Percentiles rank a stretch among this genome's conserved stretches.
These are phyloP conservation scores for Protomyces gravidus DNA, from an alignment of 1,139 yeast species.

Conservation along the genomic window DNA sequence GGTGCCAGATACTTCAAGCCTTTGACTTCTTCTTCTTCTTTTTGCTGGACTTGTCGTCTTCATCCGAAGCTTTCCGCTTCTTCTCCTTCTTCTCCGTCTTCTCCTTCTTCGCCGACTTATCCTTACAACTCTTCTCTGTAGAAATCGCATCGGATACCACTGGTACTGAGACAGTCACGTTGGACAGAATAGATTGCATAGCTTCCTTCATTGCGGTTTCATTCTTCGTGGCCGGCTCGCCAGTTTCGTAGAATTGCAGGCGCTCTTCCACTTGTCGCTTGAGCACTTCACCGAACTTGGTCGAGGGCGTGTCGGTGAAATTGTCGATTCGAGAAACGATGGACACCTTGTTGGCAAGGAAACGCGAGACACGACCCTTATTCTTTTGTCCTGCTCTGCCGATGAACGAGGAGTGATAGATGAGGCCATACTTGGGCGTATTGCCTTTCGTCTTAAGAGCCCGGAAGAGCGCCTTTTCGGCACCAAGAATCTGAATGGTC, in stretches of 20 bases:
- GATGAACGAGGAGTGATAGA: constrained; percentile 93
- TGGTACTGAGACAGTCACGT: constrained; percentile 47
- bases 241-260: constrained; percentile 90
- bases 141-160: constrained; percentile 51
- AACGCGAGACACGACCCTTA: constrained; percentile 98
- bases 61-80: constrained; percentile 53
- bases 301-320: constrained; percentile 55
- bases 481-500: constrained; percentile 96
- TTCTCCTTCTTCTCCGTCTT: constrained; percentile 38
- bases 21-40: neutral
- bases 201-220: constrained; percentile 91
- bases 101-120: constrained; percentile 47
- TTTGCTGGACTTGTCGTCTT: constrained; percentile 44
- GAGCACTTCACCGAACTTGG: constrained; percentile 82
- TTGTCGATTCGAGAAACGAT: constrained; percentile 98
- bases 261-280: constrained; percentile 98
- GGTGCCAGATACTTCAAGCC: too few relatives aligned
- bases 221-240: constrained; percentile 94
- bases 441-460: constrained; percentile 97
- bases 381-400: constrained; percentile 97
- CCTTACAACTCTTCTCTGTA: constrained; percentile 44
- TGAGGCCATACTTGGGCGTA: constrained; percentile 96
- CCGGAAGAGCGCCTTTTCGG: constrained; percentile 97
- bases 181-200: constrained; percentile 55
- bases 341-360: constrained; percentile 96